These are phyloP conservation scores for Rhododendron henanense DNA, from an alignment of 148 eudicot species.

Conservation along the genomic window DNA sequence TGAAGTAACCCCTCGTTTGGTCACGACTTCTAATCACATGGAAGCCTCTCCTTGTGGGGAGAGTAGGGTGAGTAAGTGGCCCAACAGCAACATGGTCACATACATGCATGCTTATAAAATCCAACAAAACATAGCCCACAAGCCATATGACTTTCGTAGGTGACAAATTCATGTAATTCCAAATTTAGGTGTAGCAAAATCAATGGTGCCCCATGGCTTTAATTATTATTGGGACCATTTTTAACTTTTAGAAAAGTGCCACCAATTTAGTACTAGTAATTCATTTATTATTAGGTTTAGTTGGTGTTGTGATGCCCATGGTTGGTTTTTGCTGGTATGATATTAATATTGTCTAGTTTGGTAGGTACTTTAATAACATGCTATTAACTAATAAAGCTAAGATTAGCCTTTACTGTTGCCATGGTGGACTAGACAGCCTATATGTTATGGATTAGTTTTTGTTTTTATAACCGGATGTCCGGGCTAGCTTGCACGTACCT, in stretches of 20 bases:
- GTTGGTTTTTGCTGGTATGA: background rate
- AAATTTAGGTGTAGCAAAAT: background rate
- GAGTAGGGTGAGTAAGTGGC: too few relatives aligned
- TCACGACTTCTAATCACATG: too few relatives aligned
- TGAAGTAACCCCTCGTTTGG: too few relatives aligned
- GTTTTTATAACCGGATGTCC: too few relatives aligned
- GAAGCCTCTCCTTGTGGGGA: too few relatives aligned
- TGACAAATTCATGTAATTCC: background rate
- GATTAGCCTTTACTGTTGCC: background rate
- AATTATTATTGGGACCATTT: background rate
- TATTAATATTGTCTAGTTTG: background rate
- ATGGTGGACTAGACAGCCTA: background rate
- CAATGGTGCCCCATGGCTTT: background rate
- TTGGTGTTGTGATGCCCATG: background rate
- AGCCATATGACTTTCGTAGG: background rate
- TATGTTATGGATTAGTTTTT: background rate
- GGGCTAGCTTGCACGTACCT: accelerated
- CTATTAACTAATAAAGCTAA: background rate
- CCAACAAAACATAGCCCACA: background rate
- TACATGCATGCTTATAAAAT: background rate
- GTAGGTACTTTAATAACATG: background rate
- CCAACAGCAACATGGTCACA: background rate
- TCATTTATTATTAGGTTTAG: background rate
- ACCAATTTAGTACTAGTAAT: background rate
- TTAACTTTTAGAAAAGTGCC: background rate